Evolutionary conservation across 306 rosid species (phyloP).

Genomic region (Fagus sylvatica): DNA sequence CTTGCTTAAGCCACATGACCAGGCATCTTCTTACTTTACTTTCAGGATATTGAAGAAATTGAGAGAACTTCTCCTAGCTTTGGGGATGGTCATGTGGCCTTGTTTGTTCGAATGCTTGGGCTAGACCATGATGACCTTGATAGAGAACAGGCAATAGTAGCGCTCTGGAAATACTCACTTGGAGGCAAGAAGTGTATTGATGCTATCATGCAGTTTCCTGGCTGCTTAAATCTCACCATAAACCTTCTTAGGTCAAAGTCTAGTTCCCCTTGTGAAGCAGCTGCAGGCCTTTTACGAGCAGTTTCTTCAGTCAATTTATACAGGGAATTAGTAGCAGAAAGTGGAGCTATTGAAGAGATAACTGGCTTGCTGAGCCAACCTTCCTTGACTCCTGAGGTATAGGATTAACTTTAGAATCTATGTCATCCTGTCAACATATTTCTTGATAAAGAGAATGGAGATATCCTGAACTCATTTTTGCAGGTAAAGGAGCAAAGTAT

Average conservation of each 20-base stretch:
- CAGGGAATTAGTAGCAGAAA: conserved; percentile 64
- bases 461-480: conserved; percentile 23
- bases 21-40: conserved; percentile 17
- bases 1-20: conserved; percentile 13
- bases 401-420: conserved; percentile 15
- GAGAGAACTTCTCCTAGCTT: conserved; percentile 39
- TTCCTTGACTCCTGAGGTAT: conserved; percentile 72
- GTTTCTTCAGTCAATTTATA: conserved; percentile 62
- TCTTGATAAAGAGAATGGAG: conserved; percentile 35
- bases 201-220: conserved; percentile 83
- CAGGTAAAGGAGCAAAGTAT: conserved; percentile 89
- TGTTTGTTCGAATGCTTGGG: conserved; percentile 89
- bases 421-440: conserved; percentile 3
- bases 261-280: conserved; percentile 71
- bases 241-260: conserved; percentile 82
- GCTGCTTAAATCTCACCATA: conserved; percentile 68
- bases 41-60: conserved; percentile 56
- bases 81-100: conserved; percentile 66
- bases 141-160: conserved; percentile 76
- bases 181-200: conserved; percentile 82
- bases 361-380: conserved; percentile 57
- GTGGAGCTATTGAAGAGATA: conserved; percentile 93
- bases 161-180: conserved; percentile 87
- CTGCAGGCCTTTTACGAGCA: conserved; percentile 85
- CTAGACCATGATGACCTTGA: conserved; percentile 66